Evolutionary conservation across 176 grass and related monocot species (phyloP).

Genomic region (Otatea glauca): DNA sequence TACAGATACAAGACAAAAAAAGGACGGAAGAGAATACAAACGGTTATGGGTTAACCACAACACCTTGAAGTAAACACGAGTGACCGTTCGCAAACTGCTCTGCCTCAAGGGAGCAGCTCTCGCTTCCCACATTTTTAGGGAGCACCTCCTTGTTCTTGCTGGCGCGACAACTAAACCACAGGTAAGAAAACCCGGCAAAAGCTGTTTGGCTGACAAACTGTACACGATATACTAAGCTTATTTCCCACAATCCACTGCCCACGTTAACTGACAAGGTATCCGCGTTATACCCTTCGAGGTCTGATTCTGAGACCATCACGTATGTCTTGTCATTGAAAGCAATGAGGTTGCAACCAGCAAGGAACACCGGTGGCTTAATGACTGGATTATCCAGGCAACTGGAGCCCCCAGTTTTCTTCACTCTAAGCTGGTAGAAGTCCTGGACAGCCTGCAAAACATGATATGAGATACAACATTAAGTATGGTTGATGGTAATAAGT

Average conservation of each 20-base stretch:
- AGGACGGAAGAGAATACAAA: slow-evolving; percentile 26
- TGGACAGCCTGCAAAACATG: slow-evolving; percentile 68
- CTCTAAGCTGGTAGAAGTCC: slow-evolving; percentile 68
- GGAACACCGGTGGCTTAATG: slow-evolving; percentile 46
- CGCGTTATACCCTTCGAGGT: slow-evolving; percentile 71
- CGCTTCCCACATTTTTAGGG: slow-evolving; percentile 48
- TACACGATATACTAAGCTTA: slow-evolving; percentile 73
- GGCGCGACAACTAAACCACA: slow-evolving; percentile 64
- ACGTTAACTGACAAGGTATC: slow-evolving; percentile 38
- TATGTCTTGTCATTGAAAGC: slow-evolving; percentile 79
- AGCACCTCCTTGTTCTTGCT: slow-evolving; percentile 36
- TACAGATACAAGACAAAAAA: slow-evolving; percentile 43
- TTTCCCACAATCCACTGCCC: slow-evolving; percentile 68
- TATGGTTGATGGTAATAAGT: not conserved
- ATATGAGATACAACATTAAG: not conserved
- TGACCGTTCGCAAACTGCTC: slow-evolving; percentile 51
- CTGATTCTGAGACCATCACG: slow-evolving; percentile 77
- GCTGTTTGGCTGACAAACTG: slow-evolving; percentile 75
- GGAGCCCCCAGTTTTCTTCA: slow-evolving; percentile 48
- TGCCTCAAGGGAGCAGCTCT: slow-evolving; percentile 72
- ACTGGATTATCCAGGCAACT: slow-evolving; percentile 41
- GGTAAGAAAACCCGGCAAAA: slow-evolving; percentile 64
- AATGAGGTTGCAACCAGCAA: slow-evolving; percentile 50
- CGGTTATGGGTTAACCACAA: slow-evolving; percentile 62
- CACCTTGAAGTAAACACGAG: slow-evolving; percentile 60